Evolutionary conservation across 441 rosid species (phyloP).

Genomic region (Erodium trifolium): DNA sequence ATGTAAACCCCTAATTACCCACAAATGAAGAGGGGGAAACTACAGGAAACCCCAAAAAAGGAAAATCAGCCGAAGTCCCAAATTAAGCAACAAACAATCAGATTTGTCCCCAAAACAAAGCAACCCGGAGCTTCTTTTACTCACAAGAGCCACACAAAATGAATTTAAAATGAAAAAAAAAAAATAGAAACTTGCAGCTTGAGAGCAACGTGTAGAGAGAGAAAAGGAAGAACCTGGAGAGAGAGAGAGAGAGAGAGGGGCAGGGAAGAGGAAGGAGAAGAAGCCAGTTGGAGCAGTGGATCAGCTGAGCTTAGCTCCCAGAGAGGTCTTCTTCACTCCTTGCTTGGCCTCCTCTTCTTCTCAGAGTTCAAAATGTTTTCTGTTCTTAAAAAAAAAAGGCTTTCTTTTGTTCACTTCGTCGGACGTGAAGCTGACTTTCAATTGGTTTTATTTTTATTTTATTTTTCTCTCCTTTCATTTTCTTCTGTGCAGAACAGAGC

Average conservation of each 20-base stretch:
- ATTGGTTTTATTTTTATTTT: too few species aligned
- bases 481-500: neutral
- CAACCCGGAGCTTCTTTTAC: neutral
- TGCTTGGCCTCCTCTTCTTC: neutral
- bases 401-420: neutral
- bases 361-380: neutral
- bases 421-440: neutral
- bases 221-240: neutral
- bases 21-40: neutral
- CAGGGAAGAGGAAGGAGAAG: neutral
- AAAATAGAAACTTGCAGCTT: neutral
- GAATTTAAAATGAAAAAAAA: neutral
- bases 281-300: neutral
- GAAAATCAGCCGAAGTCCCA: neutral
- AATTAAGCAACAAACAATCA: neutral
- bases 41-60: neutral
- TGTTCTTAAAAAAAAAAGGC: neutral
- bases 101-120: neutral
- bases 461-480: too few species aligned
- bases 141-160: neutral
- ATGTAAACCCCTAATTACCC: neutral
- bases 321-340: neutral
- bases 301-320: neutral
- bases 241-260: neutral
- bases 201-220: neutral